Conservation (phyloP, 1,139 yeast genomes). For the Geotrichum siamense region DNA sequence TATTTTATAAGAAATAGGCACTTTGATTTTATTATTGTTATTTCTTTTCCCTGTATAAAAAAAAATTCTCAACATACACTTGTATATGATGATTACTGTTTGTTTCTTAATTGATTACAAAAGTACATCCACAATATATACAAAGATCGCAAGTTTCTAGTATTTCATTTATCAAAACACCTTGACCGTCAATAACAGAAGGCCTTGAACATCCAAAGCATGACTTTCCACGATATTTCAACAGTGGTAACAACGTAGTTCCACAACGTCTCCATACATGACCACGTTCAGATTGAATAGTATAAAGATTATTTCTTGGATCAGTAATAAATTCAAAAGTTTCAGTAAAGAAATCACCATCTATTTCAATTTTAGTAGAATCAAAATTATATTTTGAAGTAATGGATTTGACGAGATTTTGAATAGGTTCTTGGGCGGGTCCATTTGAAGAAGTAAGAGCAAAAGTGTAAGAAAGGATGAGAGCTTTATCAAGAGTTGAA, state of each 20-base stretch:
- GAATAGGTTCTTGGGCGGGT: neutral
- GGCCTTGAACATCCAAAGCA: conserved; percentile 17
- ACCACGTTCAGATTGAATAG: conserved; percentile 10
- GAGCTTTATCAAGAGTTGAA: conserved; percentile 8
- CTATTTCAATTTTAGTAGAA: conserved; percentile 2
- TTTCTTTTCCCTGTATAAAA: too few relatives aligned
- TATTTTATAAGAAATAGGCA: too few relatives aligned
- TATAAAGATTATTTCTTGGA: conserved; percentile 3
- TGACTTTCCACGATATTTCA: conserved; percentile 11
- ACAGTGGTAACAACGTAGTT: conserved; percentile 14
- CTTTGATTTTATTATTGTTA: too few relatives aligned
- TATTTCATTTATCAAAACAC: conserved; percentile 3
- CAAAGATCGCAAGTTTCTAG: conserved; percentile 15
- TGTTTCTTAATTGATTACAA: conserved; percentile 8
- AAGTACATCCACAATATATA: conserved; percentile 17
- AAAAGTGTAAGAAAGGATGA: conserved; percentile 11
- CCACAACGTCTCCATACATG: conserved; percentile 15
- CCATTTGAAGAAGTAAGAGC: conserved; percentile 8
- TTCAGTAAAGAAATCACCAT: conserved; percentile 16
- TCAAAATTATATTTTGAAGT: conserved; percentile 5
- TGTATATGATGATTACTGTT: neutral
- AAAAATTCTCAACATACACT: too few relatives aligned
- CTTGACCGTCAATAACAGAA: neutral
- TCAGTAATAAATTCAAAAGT: conserved; percentile 7
- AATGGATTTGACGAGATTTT: conserved; percentile 1